Evolutionary conservation across 2,329 filamentous ascomycete genomes (phyloP), one percentile per base, ranked within the genome.

Genomic region (Aspergillus sp.): DNA sequence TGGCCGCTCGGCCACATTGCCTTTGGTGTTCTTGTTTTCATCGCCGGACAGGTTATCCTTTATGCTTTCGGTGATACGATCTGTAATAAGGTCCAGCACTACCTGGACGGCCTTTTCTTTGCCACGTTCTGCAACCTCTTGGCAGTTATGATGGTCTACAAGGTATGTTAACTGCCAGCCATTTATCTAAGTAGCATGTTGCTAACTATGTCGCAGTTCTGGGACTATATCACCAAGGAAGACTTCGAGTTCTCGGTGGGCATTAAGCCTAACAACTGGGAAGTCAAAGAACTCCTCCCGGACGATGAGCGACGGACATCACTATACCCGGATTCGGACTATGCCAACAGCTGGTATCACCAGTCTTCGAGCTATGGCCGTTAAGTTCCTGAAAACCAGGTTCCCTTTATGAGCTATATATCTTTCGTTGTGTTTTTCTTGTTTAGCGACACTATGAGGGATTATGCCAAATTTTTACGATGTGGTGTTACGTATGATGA

Each of bases 91-190:
- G 83, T 90, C 35, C 84, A 88, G 69, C 93, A 98, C 69, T 98
- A 97, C 65, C 72, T 98, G 43, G 93, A 98, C 63, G 91, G 91
- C 0, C 72, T 97, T 43, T 95, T 97, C 74, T 90, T 98, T 63
- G 88, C 90, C 4, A 96, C 91, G 0, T 84, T 91, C 47, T 93
- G 90, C 75, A 98, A 98, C 65, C 73, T 98, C 41, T 75, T 98
- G 39, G 89, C 84, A 10, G 91, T 98, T 52, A 98, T 98, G 93
- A 98, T 97, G 93, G 84, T 98, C 33, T 98, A 98, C 80, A 98
- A 98, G 85, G 89, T 84, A 70, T 53, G 74, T 63, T 3, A 12
- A 39, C 19, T 15, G 4, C 4, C n/a, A 27, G 19, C 12, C 13
- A 44, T n/a, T 20, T 5, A 3, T 13, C 20, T 20, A 22, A 6